These are phyloP conservation scores for Citrullus colocynthis DNA, from an alignment of 306 rosid genomes.

Conservation along the genomic window DNA sequence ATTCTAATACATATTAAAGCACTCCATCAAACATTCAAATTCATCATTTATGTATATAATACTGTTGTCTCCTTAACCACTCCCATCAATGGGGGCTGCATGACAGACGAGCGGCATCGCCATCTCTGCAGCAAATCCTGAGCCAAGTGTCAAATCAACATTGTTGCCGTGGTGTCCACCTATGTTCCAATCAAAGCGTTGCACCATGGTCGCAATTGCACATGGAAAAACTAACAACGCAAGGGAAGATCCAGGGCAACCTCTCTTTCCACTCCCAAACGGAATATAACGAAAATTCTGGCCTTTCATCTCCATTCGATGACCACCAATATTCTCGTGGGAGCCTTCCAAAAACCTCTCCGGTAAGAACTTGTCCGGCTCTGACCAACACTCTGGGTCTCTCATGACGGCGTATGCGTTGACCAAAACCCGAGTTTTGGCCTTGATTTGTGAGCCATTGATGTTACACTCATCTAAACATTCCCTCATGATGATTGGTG, in stretches of 20 bases:
- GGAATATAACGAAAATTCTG: conserved; percentile 28
- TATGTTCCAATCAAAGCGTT: conserved; percentile 32
- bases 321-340: conserved; percentile 7
- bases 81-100: neutral
- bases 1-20: no score
- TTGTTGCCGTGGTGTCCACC: neutral
- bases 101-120: conserved; percentile 9
- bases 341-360: conserved; percentile 24
- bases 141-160: conserved; percentile 10
- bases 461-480: conserved; percentile 18
- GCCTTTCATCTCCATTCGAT: conserved; percentile 31
- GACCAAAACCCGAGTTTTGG: conserved; percentile 18
- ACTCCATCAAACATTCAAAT: no score
- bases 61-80: no score
- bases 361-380: conserved; percentile 21
- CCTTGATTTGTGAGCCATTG: conserved; percentile 20
- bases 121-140: conserved; percentile 16
- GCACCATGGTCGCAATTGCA: conserved; percentile 27
- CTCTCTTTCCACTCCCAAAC: conserved; percentile 45
- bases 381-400: conserved; percentile 27
- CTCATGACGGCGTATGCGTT: conserved; percentile 32
- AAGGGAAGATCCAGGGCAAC: conserved; percentile 35
- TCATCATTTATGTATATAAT: no score
- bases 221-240: conserved; percentile 28
- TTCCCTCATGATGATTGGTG: conserved; percentile 29